Evolutionary conservation across 768 basidiomycete species (phyloP).

Genomic region (Boletus insuetus): DNA sequence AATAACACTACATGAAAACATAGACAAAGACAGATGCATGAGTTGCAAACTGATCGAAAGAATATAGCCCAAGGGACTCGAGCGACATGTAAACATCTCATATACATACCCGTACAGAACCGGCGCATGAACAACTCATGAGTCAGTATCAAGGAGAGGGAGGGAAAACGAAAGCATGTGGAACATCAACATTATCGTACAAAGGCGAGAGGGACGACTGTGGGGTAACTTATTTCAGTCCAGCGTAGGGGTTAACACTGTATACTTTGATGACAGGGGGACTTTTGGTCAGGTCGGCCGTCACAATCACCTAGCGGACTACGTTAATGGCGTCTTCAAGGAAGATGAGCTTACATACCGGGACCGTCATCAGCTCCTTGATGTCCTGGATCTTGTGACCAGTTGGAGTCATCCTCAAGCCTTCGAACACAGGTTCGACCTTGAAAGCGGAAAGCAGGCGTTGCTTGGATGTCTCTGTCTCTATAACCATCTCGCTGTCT

Average conservation of each 20-base stretch:
- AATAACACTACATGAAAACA: constrained; percentile 23
- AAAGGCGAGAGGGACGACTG: constrained; percentile 7
- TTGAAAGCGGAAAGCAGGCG: constrained; percentile 74
- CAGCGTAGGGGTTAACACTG: constrained; percentile 89
- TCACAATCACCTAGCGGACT: constrained; percentile 76
- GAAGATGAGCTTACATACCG: constrained; percentile 50
- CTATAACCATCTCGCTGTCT: constrained; percentile 38
- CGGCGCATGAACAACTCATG: constrained; percentile 27
- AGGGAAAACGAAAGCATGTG: constrained; percentile 31
- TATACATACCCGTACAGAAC: constrained; percentile 30
- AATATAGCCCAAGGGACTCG: constrained; percentile 17
- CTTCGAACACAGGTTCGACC: constrained; percentile 78
- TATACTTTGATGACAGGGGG: constrained; percentile 97
- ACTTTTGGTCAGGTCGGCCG: constrained; percentile 92
- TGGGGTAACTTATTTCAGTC: constrained; percentile 38
- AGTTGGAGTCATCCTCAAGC: constrained; percentile 62
- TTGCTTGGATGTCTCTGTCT: constrained; percentile 71
- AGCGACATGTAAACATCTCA: constrained; percentile 24
- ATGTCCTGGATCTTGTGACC: constrained; percentile 98
- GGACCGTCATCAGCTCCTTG: constrained; percentile 88
- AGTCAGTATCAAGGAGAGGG: constrained; percentile 30
- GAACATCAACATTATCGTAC: constrained; percentile 31
- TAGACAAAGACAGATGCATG: constrained; percentile 19
- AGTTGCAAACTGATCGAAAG: constrained; percentile 10
- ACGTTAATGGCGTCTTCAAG: constrained; percentile 3